Base-by-base conservation (phyloP, 768 basidiomycete species). In the Mycena chlorophos region DNA sequence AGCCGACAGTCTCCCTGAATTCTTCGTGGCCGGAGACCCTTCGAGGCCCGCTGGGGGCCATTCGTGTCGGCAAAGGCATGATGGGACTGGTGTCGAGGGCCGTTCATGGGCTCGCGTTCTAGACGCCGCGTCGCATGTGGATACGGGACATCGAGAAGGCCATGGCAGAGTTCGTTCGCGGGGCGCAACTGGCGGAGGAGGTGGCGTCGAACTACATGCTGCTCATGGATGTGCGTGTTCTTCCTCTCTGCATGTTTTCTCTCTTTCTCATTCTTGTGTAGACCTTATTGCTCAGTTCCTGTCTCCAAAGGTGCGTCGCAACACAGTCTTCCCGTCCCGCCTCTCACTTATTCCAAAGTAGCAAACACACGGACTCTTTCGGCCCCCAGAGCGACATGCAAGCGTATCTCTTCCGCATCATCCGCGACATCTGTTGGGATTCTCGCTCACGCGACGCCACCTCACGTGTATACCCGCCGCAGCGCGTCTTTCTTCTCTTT, bases 1-100 rank as follows among this genome's bases (percentile, higher is more conserved):
- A 90, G 95, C 4, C 81, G 94, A 5, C 95, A 98, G 69, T 92
- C 92, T 2, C 73, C 84, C 8, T 86, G 87, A 54, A 53, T 92
- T 42, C 59, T 91, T 23, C 84, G 87, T 17, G 89, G 88, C 23
- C 82, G 92, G n/a, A 60, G 62, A 16, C 77, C 81, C 0, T 86
- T 85, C 61, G 66, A 72, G 4, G 68, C 80, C 4, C 87, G 0
- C 91, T 93, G 0, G 91, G 89, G 63, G 60, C 87, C 6, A 56
- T 89, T 43, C 73, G 75, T 12, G 61, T 89, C 26, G 78, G 80
- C 17, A 64, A 71, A 12, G 51, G 55, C 31, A 28, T 37, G 57
- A 61, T 30, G 55, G 71, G 57, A 3, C 26, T 50, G 10, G 45
- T 81, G 5, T 75, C 76, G 1, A 64, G 60, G 26, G 47, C 74